These are phyloP conservation scores for Barnettozyma sp. DNA, from an alignment of 805 yeast genomes.

Conservation along the genomic window DNA sequence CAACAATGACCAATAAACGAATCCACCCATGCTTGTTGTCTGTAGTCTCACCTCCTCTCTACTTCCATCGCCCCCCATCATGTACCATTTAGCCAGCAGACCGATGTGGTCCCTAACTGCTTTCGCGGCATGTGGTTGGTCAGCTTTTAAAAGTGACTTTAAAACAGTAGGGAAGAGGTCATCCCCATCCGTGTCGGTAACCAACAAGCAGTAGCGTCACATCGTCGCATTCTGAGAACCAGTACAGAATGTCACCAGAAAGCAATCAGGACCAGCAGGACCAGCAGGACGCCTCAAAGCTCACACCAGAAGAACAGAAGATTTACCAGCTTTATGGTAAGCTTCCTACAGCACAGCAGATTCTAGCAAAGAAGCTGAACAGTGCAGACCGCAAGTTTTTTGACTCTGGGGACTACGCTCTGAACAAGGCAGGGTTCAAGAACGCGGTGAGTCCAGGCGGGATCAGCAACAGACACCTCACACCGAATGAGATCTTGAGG, in stretches of 20 bases:
- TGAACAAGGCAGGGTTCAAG: constrained; percentile 59
- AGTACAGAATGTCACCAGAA: too few relatives aligned
- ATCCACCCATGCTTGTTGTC: too few relatives aligned
- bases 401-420: constrained; percentile 91
- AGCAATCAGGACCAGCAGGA: constrained; percentile 18
- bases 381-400: constrained; percentile 72
- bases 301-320: constrained; percentile 74
- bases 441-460: constrained; percentile 15
- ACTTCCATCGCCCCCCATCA: too few relatives aligned
- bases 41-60: background rate
- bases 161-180: too few relatives aligned
- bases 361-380: constrained; percentile 66
- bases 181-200: too few relatives aligned
- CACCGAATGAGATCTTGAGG: constrained; percentile 46
- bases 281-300: constrained; percentile 42
- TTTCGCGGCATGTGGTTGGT: too few relatives aligned
- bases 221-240: too few relatives aligned
- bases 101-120: too few relatives aligned
- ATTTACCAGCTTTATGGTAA: constrained; percentile 78
- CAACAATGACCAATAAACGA: too few relatives aligned
- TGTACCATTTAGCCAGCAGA: too few relatives aligned
- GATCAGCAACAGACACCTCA: constrained; percentile 19
- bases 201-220: too few relatives aligned
- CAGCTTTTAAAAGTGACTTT: too few relatives aligned
- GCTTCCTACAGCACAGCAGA: constrained; percentile 73